Percentiles rank a stretch among this genome's conserved stretches.
Evolutionary conservation across 257 asterid species (phyloP).

Genomic region (Nicotiana sylvestris): DNA sequence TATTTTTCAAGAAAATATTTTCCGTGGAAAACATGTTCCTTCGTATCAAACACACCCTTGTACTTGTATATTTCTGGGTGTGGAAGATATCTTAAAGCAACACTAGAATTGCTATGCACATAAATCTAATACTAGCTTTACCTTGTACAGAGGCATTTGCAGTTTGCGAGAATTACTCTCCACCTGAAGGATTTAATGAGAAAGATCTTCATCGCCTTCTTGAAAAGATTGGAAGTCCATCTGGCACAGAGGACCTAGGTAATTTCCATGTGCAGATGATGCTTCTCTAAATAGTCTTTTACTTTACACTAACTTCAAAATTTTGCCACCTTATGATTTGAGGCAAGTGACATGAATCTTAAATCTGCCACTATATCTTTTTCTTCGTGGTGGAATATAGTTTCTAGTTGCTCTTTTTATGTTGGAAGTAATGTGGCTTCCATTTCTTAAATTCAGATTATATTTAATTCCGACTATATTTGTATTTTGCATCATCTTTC

Average conservation of each 20-base stretch:
- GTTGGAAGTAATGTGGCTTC: neutral
- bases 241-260: constrained; percentile 87
- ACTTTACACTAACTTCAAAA: neutral
- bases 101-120: neutral
- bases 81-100: neutral
- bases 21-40: too few relatives aligned
- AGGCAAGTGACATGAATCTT: neutral
- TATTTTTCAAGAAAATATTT: too few relatives aligned
- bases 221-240: constrained; percentile 93
- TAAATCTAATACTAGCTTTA: neutral
- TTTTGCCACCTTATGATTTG: neutral
- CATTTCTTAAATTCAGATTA: neutral
- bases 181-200: constrained; percentile 88
- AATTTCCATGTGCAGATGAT: constrained; percentile 9
- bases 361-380: neutral
- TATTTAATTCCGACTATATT: neutral
- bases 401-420: neutral
- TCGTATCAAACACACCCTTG: too few relatives aligned
- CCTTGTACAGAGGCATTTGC: constrained; percentile 81
- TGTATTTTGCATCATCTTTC: neutral
- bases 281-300: neutral
- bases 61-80: neutral
- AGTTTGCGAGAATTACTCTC: constrained; percentile 90
- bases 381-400: neutral
- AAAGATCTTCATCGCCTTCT: constrained; percentile 82